Evolutionary conservation across 2,329 filamentous ascomycete species (phyloP).

Genomic region (Xylariaceae sp.): DNA sequence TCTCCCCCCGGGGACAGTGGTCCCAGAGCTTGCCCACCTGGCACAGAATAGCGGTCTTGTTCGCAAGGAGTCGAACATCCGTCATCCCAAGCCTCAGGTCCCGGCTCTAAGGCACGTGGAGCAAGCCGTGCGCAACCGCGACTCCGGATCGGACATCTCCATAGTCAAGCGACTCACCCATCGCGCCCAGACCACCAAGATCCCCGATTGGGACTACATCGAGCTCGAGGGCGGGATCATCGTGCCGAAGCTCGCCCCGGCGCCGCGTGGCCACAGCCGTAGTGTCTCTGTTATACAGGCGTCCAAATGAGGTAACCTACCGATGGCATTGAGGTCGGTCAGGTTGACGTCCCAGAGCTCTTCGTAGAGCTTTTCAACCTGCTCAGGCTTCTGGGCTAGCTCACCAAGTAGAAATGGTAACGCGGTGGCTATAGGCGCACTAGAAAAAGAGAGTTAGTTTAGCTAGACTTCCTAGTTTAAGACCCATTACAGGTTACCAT

Average conservation of each 20-base stretch:
- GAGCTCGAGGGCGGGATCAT: conserved; percentile 18
- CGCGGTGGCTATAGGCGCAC: too few species aligned
- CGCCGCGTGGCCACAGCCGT: conserved; percentile 17
- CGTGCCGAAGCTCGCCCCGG: conserved; percentile 18
- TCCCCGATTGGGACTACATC: conserved; percentile 15
- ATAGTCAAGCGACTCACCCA: conserved; percentile 23
- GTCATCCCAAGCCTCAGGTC: not conserved
- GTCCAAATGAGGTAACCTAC: too few species aligned
- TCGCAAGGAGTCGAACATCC: conserved; percentile 1
- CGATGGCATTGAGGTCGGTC: too few species aligned
- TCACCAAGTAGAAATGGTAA: too few species aligned
- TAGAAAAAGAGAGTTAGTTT: too few species aligned
- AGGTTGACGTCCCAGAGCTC: too few species aligned
- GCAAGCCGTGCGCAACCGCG: not conserved
- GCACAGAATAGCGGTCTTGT: not conserved
- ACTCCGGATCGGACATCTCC: conserved; percentile 16
- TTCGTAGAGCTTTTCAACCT: too few species aligned
- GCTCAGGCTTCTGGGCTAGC: too few species aligned
- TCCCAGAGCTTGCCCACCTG: conserved; percentile 21
- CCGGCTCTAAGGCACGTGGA: not conserved
- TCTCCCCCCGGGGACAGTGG: not conserved
- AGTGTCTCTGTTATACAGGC: too few species aligned
- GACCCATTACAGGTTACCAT: too few species aligned
- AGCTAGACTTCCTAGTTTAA: too few species aligned
- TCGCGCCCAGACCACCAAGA: conserved; percentile 10